Evolutionary conservation across 495 filamentous ascomycete genomes (phyloP), one percentile per base, ranked within the genome.

Genomic region (Symbiotaphrina buchneri): DNA sequence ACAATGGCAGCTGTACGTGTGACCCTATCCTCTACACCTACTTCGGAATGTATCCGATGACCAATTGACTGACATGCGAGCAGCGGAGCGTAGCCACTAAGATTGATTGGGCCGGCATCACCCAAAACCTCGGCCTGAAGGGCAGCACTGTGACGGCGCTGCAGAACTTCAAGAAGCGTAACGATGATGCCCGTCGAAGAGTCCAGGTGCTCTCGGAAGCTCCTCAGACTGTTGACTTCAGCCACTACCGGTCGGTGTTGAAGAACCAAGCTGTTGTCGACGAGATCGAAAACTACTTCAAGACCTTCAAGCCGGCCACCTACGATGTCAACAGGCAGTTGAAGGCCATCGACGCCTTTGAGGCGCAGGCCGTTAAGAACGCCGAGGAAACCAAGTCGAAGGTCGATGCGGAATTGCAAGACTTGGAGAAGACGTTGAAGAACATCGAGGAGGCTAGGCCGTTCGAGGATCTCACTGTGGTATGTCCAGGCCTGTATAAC

Each of bases 41-140:
- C 13, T 4, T 32, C 19, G 5, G 1, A 2, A 6, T 18, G 18
- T 11, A 10, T 22, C 13, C 21, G 1, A 27, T 18, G 3, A 16
- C 6, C 11, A 30, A 15, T 27, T 11, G 18, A 17, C 34, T 36
- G 32, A 36, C 18, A 35, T 13, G 13, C 7, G 14, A 6, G 54
- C 63, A 95, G 87, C 76, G 83, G 64, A 87, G 80, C 70, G 85
- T 87, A 61, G 83, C 90, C 60, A 70, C 85, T 58, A 99, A 93
- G 70, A 71, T 99, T 67, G 87, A 99, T 71, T 99, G 90, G 90
- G 64, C 62, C 57, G 81, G 80, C 59, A 68, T 95, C 48, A 71
- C 71, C 53, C 69, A 63, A 53, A 84, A 80, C 45, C 82, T 99
- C 47, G 85, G 87, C 47, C 79, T 99, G 54, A 80, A 77, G 58